Evolutionary conservation across 2,329 filamentous ascomycete species (phyloP), one percentile per base, ranked within the genome.

Genomic region (Xylariales sp.): DNA sequence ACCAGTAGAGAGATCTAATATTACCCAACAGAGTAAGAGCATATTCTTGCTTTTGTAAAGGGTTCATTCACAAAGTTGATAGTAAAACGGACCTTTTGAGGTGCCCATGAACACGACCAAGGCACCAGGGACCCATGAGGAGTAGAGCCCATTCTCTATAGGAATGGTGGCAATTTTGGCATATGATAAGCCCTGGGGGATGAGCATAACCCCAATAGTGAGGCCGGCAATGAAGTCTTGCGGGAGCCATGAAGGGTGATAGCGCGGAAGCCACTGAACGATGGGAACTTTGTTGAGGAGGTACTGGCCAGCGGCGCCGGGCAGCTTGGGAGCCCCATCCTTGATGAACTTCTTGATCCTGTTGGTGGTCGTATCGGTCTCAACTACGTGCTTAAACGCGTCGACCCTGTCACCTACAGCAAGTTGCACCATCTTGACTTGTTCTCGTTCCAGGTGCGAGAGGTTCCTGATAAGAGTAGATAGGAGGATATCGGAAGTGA

Each of bases 211-310:
- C 7, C 75, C 77, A 18, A 82, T 60, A 11, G 75, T 83, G 46
- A 76, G 63, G 14, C 80, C 80, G 10, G 76, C 78, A 46, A 83
- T 74, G 10, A 73, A 55, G 51, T 85, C 79, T 50, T 77, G 76
- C 14, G 78, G 41, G 2, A 83, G 52, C 79, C 78, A 85, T 66
- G 69, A 61, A 5, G 66, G 70, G 14, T 77, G 68, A 55, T 84
- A 84, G 31, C 65, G 66, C 10, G 80, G 78, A 1, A 83, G 63
- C 80, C 80, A 84, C 34, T 75, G 70, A 7, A 78, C 58, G 29
- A 83, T 74, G 1, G 79, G 80, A 4, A 80, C 61, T 52, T 83
- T 83, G 43, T 79, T 76, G 23, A 70, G 43, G 6, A 76, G 58
- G 48, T 84, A 83, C 34, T 77, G 67, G 5, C 56, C 65, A 2